These are phyloP conservation scores for Hyphodiscus sp. DNA, from an alignment of 2,329 filamentous ascomycete genomes.

Conservation along the genomic window DNA sequence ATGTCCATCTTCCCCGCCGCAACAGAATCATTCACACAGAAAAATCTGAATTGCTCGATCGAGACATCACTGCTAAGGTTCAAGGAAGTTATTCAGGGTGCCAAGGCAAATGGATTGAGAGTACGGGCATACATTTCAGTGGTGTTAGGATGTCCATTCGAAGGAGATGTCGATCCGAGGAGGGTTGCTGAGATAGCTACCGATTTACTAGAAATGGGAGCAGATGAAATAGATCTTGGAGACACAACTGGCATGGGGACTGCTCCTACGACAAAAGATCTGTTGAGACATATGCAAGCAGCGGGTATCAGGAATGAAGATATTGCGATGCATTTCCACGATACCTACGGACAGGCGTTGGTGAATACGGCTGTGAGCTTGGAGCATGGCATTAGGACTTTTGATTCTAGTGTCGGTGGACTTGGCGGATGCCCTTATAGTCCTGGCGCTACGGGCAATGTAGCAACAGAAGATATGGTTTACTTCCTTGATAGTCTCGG, in stretches of 20 bases:
- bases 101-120: slow-evolving; percentile 57
- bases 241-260: slow-evolving; percentile 92
- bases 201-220: slow-evolving; percentile 74
- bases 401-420: slow-evolving; percentile 74
- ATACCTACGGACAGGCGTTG: slow-evolving; percentile 82
- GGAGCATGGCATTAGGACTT: slow-evolving; percentile 69
- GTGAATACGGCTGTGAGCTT: slow-evolving; percentile 74
- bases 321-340: slow-evolving; percentile 80
- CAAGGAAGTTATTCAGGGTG: slow-evolving; percentile 60
- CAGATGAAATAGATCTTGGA: slow-evolving; percentile 83
- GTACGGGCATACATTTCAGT: slow-evolving; percentile 78
- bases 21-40: slow-evolving; percentile 72
- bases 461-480: slow-evolving; percentile 77
- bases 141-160: slow-evolving; percentile 74
- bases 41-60: slow-evolving; percentile 78
- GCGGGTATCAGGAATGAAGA: slow-evolving; percentile 64
- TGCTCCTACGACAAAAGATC: slow-evolving; percentile 57
- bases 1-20: slow-evolving; percentile 77
- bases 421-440: slow-evolving; percentile 81
- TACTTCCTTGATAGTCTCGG: slow-evolving; percentile 71
- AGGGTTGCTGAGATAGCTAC: slow-evolving; percentile 60
- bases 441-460: slow-evolving; percentile 80
- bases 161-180: slow-evolving; percentile 58
- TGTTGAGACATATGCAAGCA: slow-evolving; percentile 57
- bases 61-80: slow-evolving; percentile 66